A percentile compares a stretch with the other conserved stretches of the same genome.
Evolutionary conservation across 176 grass and related monocot genomes (phyloP).

Genomic region (Stipa capillata): DNA sequence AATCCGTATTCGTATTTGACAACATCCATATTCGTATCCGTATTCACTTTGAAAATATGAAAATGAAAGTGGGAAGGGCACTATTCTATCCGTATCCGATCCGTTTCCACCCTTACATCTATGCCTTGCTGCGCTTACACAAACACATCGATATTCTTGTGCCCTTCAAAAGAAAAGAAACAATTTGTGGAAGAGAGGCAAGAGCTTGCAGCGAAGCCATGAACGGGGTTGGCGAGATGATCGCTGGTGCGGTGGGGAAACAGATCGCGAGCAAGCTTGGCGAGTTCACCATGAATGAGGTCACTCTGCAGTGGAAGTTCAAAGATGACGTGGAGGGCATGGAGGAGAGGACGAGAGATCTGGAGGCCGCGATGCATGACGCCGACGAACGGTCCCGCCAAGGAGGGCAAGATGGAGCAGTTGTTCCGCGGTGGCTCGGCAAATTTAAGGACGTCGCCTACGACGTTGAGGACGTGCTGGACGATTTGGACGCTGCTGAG

Average conservation of each 20-base stretch:
- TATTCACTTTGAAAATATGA: too few species aligned
- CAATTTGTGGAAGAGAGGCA: too few species aligned
- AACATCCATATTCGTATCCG: too few species aligned
- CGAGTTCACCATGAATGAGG: not conserved
- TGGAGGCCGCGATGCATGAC: not conserved
- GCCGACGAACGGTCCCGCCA: not conserved
- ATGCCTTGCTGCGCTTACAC: too few species aligned
- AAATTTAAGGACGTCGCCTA: not conserved
- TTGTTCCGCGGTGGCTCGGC: not conserved
- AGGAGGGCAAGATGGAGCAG: not conserved
- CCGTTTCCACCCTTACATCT: too few species aligned
- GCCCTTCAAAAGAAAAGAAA: too few species aligned
- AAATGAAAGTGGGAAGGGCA: too few species aligned
- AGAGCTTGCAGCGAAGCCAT: not conserved
- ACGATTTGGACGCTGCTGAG: not conserved
- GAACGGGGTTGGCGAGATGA: not conserved
- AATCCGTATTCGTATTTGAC: too few species aligned
- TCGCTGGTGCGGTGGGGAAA: not conserved
- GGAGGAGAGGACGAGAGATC: not conserved
- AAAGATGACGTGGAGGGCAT: not conserved
- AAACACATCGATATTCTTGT: too few species aligned
- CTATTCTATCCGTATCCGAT: too few species aligned
- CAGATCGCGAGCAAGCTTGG: not conserved
- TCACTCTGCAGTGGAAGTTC: not conserved
- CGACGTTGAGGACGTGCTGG: not conserved